phyloP scores from a whole-genome alignment of 2,329 filamentous ascomycete genomes.

The Achaetomium macrosporum region DNA sequence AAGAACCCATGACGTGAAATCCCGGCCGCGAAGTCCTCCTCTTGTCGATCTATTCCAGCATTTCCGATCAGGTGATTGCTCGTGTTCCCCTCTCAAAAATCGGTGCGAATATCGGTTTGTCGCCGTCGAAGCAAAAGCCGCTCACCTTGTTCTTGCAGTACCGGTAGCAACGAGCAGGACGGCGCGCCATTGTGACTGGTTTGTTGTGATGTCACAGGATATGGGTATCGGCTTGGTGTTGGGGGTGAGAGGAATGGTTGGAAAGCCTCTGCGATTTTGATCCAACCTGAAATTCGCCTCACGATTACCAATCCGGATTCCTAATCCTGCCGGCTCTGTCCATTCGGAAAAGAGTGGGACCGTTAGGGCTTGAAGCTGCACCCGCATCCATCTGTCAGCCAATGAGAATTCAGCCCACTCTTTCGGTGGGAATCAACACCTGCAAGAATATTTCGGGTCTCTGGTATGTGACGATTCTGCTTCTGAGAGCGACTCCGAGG shows the following conservation, averaged over 20 bases:
- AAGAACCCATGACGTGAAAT: background rate
- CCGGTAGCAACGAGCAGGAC: constrained; percentile 98
- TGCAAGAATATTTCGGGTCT: constrained; percentile 16
- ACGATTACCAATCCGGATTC: constrained; percentile 42
- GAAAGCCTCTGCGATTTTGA: constrained; percentile 31
- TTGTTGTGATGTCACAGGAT: constrained; percentile 45
- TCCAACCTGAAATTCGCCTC: constrained; percentile 23
- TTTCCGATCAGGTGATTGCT: background rate
- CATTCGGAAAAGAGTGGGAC: constrained; percentile 28
- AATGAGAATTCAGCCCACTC: constrained; percentile 22
- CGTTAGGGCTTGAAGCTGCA: constrained; percentile 31
- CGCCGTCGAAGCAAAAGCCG: background rate
- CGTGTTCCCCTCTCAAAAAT: background rate
- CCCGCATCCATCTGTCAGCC: constrained; percentile 20
- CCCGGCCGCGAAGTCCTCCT: constrained; percentile 5
- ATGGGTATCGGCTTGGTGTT: constrained; percentile 32
- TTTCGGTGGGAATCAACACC: constrained; percentile 9
- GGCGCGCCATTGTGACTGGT: constrained; percentile 93
- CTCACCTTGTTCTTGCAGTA: constrained; percentile 99
- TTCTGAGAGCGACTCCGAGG: constrained; percentile 10
- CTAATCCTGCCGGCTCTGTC: constrained; percentile 40
- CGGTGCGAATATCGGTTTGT: background rate
- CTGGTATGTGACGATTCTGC: constrained; percentile 2
- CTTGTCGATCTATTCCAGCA: constrained; percentile 1
- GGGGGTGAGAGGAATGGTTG: constrained; percentile 30